Evolutionary conservation across 768 basidiomycete species (phyloP).

Genomic region (Kwoniella sp.): DNA sequence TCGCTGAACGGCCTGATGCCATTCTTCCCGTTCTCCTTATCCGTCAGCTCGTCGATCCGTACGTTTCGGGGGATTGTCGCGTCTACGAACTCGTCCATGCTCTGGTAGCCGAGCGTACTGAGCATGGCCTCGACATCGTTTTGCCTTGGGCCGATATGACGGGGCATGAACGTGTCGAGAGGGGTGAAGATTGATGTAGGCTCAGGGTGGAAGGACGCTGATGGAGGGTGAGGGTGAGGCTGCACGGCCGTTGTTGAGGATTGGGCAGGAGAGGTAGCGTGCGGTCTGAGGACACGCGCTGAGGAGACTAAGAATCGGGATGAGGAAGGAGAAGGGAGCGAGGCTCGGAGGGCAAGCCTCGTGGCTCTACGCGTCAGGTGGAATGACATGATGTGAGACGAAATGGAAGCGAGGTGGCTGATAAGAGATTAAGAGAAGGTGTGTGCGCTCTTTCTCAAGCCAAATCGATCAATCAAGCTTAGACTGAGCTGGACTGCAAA

Average conservation of each 20-base stretch:
- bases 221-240: slow-evolving; percentile 39
- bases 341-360: slow-evolving; percentile 23
- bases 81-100: slow-evolving; percentile 83
- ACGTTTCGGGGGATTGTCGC: slow-evolving; percentile 81
- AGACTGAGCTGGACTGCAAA: too few relatives aligned
- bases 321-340: background rate
- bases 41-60: slow-evolving; percentile 63
- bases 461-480: background rate
- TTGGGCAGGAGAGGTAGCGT: slow-evolving; percentile 18
- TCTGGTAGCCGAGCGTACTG: slow-evolving; percentile 74
- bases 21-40: slow-evolving; percentile 66
- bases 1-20: slow-evolving; percentile 77
- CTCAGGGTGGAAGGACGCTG: slow-evolving; percentile 40
- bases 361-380: slow-evolving; percentile 10
- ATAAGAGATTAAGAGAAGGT: background rate
- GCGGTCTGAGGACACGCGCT: slow-evolving; percentile 23
- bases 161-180: slow-evolving; percentile 83
- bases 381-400: slow-evolving; percentile 13
- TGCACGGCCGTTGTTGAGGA: slow-evolving; percentile 53
- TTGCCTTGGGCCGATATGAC: slow-evolving; percentile 90
- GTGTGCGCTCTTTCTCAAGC: background rate
- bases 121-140: slow-evolving; percentile 83
- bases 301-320: slow-evolving; percentile 25
- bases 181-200: slow-evolving; percentile 69
- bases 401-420: too few relatives aligned